A percentile compares a stretch with the other conserved stretches of the same genome.
Evolutionary conservation across 2,329 filamentous ascomycete species (phyloP).

Genomic region (Fusarium protoensiforme): DNA sequence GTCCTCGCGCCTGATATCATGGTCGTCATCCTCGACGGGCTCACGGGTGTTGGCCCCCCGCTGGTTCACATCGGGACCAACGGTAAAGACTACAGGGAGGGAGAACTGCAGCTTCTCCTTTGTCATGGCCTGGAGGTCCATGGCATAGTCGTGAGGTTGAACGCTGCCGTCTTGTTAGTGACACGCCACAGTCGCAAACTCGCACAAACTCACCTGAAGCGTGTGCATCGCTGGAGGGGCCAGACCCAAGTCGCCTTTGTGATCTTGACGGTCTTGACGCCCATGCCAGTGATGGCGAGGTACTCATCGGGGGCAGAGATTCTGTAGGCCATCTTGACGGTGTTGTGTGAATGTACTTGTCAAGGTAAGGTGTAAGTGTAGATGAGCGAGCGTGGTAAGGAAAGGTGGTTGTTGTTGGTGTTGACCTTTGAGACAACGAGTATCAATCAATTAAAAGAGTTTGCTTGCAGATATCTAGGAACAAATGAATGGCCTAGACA

Average conservation of each 20-base stretch:
- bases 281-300: constrained; percentile 86
- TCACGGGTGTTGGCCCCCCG: constrained; percentile 58
- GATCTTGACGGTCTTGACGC: constrained; percentile 79
- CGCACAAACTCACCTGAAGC: constrained; percentile 52
- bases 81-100: constrained; percentile 86
- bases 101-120: constrained; percentile 87
- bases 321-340: constrained; percentile 66
- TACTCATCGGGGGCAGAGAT: constrained; percentile 83
- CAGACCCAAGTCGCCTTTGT: constrained; percentile 80
- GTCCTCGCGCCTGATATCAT: constrained; percentile 56
- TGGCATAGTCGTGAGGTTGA: constrained; percentile 83
- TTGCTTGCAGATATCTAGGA: constrained; percentile 8
- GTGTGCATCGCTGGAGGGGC: constrained; percentile 75
- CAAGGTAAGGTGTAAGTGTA: neutral
- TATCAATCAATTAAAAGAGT: constrained; percentile 13
- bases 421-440: neutral
- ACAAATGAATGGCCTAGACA: constrained; percentile 3
- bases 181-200: neutral
- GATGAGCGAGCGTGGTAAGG: neutral
- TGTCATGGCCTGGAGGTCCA: constrained; percentile 89
- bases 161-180: constrained; percentile 55
- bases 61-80: constrained; percentile 79
- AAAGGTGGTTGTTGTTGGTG: neutral
- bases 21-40: constrained; percentile 21
- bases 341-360: neutral